Conservation (phyloP, 768 basidiomycete species). For the Leucosporidium scottii region DNA sequence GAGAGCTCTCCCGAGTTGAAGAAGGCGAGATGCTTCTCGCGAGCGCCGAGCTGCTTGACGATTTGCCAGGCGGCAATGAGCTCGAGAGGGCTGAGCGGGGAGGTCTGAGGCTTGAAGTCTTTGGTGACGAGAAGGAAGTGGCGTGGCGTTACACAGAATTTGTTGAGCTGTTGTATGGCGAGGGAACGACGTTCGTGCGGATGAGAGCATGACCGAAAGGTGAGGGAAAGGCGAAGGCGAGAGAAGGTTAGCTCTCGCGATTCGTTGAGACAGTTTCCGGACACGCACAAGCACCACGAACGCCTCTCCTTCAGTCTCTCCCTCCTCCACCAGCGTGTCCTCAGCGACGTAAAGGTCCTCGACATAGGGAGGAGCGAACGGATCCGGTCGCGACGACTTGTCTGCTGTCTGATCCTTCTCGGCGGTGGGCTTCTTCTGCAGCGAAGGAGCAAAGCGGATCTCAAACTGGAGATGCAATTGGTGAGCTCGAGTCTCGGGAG, state of each 20-base stretch:
- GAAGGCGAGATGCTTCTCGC: constrained; percentile 66
- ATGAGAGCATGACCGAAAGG: neutral
- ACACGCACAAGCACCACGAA: constrained; percentile 60
- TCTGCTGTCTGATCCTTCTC: constrained; percentile 42
- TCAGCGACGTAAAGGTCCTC: constrained; percentile 68
- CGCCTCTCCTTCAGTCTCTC: constrained; percentile 55
- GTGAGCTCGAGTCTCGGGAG: neutral
- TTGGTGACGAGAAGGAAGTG: constrained; percentile 86
- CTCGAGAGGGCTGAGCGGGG: constrained; percentile 71
- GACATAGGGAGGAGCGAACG: constrained; percentile 81
- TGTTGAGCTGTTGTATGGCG: constrained; percentile 59
- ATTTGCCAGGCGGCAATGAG: constrained; percentile 70
- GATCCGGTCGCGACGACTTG: constrained; percentile 49
- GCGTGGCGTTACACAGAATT: constrained; percentile 71
- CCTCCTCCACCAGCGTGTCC: constrained; percentile 50
- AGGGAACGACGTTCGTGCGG: neutral
- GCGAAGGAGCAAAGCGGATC: constrained; percentile 73
- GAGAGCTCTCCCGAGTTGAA: constrained; percentile 65
- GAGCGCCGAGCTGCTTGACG: constrained; percentile 60
- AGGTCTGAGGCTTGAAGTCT: constrained; percentile 69
- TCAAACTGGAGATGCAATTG: constrained; percentile 56
- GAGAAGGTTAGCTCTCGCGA: no score
- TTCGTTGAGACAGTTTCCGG: no score
- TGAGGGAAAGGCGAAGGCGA: no score
- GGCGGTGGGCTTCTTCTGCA: constrained; percentile 62